Evolutionary conservation across 805 yeast species (phyloP), one percentile per base, ranked within the genome.

Genomic region (Saccharomycopsis oosterbeekiorum): DNA sequence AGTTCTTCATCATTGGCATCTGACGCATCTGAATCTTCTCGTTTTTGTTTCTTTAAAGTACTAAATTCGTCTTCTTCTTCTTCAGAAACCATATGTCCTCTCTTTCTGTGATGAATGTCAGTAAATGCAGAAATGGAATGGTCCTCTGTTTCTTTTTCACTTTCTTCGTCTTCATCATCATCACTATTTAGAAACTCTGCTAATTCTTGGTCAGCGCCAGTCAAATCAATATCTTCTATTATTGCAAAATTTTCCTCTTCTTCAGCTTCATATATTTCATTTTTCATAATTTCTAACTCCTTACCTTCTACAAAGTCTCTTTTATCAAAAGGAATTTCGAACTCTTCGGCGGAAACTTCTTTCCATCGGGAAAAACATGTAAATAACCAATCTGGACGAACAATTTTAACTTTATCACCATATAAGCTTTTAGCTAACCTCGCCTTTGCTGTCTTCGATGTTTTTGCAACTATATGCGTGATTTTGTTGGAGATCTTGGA

Each of bases 361-460:
- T 77, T 76, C 98, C 98, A 93, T 29, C 79, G 74, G 8, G 91
- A 84, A 66, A 93, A 76, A 71, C 97, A 88, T 42, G 86, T 84
- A 74, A 92, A 92, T 1, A 93, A 73, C 99, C 99, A 93, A 68
- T 89, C 94, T 1, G 96, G 92, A 68, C 85, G 86, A 19, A 93
- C 96, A n/a, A 93, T 80, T 67, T 86, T 84, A 41, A 86, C 86
- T 21, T 71, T 63, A 1, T 86, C 84, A 1, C 85, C 84, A n/a
- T 78, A 74, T 60, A 83, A 75, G 0, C 85, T 76, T 68, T 80
- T 82, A 0, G 97, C 97, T 39, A 86, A 79, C 55, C 92, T 80
- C 10, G 92, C 97, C 70, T 93, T 93, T 68, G 83, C 81, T 0
- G 99, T 94, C 19, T 85, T 84, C 1, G 91, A 84, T 58, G 85